Evolutionary conservation across 2,329 filamentous ascomycete genomes (phyloP), one percentile per base, ranked within the genome.

Genomic region (Domatiomyces globalis): DNA sequence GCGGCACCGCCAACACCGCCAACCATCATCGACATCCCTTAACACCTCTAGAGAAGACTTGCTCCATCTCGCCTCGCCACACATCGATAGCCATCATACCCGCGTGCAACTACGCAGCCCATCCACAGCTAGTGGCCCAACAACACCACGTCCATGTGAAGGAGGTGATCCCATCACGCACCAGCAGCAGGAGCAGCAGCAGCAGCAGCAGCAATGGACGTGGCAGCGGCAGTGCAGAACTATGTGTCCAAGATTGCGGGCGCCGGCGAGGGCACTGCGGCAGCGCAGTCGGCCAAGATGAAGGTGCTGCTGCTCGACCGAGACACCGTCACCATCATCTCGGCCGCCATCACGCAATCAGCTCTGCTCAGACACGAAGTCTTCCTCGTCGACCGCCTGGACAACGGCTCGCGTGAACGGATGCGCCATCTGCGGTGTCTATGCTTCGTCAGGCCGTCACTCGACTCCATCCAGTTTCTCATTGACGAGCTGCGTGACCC

Each of bases 221-320:
- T 96, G 63, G 85, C 94, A 56, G 85, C 94, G 67, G 87, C 89
- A 60, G 83, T 95, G 65, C 84, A 89, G 62, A 85, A 87, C 71
- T 98, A 98, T 75, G 84, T 98, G 75, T 84, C 84, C 67, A 95
- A 89, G 78, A 95, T 98, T 81, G 83, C 96, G 67, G 84, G 87
- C 59, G 80, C 80, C 58, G 86, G 86, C 63, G 88, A 95, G 70
- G 76, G 64, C 73, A 65, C 69, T 63, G 74, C 80, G 48, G 63
- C 65, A 54, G 77, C 80, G 45, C 76, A 83, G 48, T 83, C 86
- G 19, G 79, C 86, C 43, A 96, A 95, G 74, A 98, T 98, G 92
- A 98, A 98, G 80, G 92, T 96, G 55, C 73, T 98, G 52, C 74
- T 98, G 57, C 75, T 98, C 61, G 92, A 98, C 69, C 84, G 80